Base-by-base conservation (phyloP, 2,329 filamentous ascomycete genomes). In the Exutisphaerella laricina region DNA sequence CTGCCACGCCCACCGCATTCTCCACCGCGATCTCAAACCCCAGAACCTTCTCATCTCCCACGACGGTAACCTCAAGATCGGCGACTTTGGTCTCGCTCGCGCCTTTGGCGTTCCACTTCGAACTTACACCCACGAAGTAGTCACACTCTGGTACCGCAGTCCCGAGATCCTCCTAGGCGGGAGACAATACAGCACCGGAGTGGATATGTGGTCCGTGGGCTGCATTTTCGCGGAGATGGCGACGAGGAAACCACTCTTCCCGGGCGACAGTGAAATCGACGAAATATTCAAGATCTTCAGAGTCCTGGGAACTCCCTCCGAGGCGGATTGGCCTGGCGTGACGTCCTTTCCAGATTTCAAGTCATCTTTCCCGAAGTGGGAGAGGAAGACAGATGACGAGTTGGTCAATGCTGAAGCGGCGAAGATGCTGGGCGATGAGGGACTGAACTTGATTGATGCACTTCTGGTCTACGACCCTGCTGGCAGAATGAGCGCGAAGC, bases 221-320 rank as follows among this genome's bases (percentile, higher is more conserved):
- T 92, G 88, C 66, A 95, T 95, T 66, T 94, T 95, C 65, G 88
- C 89, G 7, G 88, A 95, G 68, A 95, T 95, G 89, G 94, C 87
- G 68, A 95, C 88, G 1, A 80, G 87, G 59, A 94, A 94, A 69
- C 88, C 88, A 4, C 74, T 95, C 31, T 95, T 95, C 72, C 88
- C 88, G 9, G 88, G 88, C 45, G 88, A 95, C 64, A 92, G 86
- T 4, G 87, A 94, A 63, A 94, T 94, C 67, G 87, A 94, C 60
- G 87, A 94, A 67, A 94, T 94, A 61, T 94, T 94, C 75, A 92
- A 90, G 71, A 94, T 84, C 63, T 95, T 95, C 81, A 79, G 65
- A 28, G 49, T 88, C 25, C 78, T 95, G 28, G 88, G 88, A 53
- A 95, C 89, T 3, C 88, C 88, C 3, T 79, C 80, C 41, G 88